phyloP scores from a whole-genome alignment of 1,284 basidiomycete genomes.

The Fomitopsis schrenkii region DNA sequence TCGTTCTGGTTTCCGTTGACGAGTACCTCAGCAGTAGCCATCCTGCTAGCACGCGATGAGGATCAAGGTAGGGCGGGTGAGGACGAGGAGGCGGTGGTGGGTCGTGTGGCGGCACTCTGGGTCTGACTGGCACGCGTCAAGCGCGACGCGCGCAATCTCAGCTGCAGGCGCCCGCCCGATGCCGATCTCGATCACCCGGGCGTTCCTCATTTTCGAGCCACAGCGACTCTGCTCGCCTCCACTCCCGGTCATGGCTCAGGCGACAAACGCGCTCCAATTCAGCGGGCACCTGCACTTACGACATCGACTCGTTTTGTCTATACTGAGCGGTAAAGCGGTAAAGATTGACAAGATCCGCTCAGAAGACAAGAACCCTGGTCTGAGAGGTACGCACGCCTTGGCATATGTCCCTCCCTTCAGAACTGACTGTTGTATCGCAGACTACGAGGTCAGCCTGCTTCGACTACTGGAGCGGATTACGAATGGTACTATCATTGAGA shows the following conservation, averaged over 20 bases:
- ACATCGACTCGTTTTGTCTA: constrained; percentile 81
- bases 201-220: neutral
- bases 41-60: constrained; percentile 10
- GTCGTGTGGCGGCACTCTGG: neutral
- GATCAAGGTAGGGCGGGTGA: neutral
- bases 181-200: constrained; percentile 4
- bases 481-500: constrained; percentile 95
- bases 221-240: neutral
- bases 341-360: constrained; percentile 88
- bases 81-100: neutral
- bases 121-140: neutral
- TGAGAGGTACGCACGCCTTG: constrained; percentile 57
- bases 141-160: neutral
- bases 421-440: constrained; percentile 34
- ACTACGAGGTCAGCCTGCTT: constrained; percentile 92
- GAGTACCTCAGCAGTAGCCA: constrained; percentile 25
- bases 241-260: constrained; percentile 36
- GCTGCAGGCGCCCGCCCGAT: constrained; percentile 3
- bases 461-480: constrained; percentile 90
- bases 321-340: constrained; percentile 85
- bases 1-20: constrained; percentile 37
- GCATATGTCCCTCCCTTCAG: neutral
- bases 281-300: constrained; percentile 84
- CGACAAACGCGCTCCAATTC: constrained; percentile 46
- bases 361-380: constrained; percentile 91